Conservation (phyloP, 176 grass and related monocot species). For the Hsuehochloa calcarea region DNA sequence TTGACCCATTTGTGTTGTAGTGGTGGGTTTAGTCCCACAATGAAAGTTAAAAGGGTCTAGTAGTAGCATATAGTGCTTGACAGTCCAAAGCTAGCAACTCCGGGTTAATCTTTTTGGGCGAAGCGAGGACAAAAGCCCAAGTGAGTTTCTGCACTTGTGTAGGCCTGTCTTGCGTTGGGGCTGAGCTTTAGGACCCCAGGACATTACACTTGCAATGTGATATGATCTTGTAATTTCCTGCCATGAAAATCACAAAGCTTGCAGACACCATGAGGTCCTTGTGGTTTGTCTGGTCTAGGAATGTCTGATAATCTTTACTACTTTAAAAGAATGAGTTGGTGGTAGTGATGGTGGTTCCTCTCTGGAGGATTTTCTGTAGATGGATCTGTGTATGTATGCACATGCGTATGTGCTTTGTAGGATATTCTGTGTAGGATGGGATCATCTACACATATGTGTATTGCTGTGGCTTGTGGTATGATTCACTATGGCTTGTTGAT, state of each 20-base stretch:
- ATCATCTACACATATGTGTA: background rate
- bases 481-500: conserved; percentile 3
- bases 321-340: background rate
- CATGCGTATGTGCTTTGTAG: background rate
- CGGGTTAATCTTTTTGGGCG: background rate
- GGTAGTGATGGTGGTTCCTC: background rate
- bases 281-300: background rate
- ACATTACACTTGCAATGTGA: background rate
- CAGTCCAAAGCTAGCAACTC: background rate
- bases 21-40: background rate
- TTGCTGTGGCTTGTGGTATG: background rate
- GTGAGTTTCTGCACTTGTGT: background rate
- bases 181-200: background rate
- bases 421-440: background rate
- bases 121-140: background rate
- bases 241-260: background rate
- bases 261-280: background rate
- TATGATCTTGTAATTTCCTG: background rate
- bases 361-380: background rate
- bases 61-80: background rate
- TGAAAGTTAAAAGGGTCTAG: background rate
- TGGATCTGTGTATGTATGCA: background rate
- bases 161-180: background rate
- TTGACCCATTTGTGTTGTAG: background rate
- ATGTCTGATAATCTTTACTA: background rate